Base-by-base conservation (phyloP, 768 basidiomycete genomes). In the Suillus tomentosus region DNA sequence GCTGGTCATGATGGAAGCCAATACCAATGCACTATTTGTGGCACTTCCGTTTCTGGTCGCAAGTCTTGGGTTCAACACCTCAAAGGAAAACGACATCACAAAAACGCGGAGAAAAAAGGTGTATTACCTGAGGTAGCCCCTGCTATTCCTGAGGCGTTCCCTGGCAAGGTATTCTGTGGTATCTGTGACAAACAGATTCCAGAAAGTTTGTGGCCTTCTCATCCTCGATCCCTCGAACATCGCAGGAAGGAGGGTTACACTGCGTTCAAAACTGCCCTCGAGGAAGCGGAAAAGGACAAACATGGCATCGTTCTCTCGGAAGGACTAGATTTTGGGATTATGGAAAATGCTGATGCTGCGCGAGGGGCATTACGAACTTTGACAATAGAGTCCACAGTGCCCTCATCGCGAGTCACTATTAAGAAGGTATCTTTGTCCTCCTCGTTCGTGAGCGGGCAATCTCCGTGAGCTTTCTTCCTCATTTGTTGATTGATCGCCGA, bases 251-350 rank as follows among this genome's bases (percentile, higher is more conserved):
- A 80, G 67, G 67, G 63, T 8, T 85, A 78, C 63, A 66, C 78
- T 0, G 69, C 74, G 6, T 82, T 82, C 65, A 76, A 77, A 48
- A 72, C 77, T 2, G 82, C 79, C 0, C 62, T 86, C 15, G 83
- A 85, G 13, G 83, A 84, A 48, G 82, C 85, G 0, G 82, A 85
- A 59, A 79, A 78, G 48, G 85, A 88, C 65, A 85, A 85, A 60
- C 76, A 87, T 54, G 85, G 83, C 1, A 72, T 87, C 10, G 67
- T 70, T 0, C 71, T 89, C 3, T 72, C 76, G 5, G 81, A 80
- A 2, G 72, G 75, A 7, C 70, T 84, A 14, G 80, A 89, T 68
- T 83, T 88, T 59, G 85, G 79, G 3, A 74, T 87, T 43, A 69
- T 88, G 5, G 81, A 83, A n/a, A 70, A 74, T 4, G 63, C 64